A percentile compares a stretch with the other conserved stretches of the same genome.
These are phyloP conservation scores for Maudiozyma turicensis DNA, from an alignment of 805 yeast genomes.

Conservation along the genomic window DNA sequence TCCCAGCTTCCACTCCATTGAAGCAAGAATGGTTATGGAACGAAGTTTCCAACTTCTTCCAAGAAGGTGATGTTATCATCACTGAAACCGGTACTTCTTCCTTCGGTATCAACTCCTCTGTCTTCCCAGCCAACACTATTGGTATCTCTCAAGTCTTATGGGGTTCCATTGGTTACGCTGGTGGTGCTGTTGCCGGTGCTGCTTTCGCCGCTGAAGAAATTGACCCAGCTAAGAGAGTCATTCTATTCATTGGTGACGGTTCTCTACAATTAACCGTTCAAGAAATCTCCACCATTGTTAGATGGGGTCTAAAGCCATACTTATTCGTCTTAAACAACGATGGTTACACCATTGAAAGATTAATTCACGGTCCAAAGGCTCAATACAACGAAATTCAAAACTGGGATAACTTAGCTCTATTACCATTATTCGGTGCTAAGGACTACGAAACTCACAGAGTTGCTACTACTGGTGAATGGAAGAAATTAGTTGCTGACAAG, in stretches of 20 bases:
- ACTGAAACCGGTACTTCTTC: slow-evolving; percentile 2
- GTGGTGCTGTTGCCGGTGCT: slow-evolving; percentile 2
- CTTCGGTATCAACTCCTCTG: slow-evolving; percentile 2
- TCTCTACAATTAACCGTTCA: slow-evolving; percentile 1
- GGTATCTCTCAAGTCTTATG: slow-evolving; percentile 2
- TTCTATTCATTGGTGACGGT: slow-evolving; percentile 2
- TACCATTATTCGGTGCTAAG: slow-evolving; percentile 2
- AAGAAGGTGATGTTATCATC: slow-evolving; percentile 2
- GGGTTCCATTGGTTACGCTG: slow-evolving; percentile 2
- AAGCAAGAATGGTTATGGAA: slow-evolving; percentile 2
- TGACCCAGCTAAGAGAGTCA: slow-evolving; percentile 1
- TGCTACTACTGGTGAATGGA: slow-evolving; percentile 46
- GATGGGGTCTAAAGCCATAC: slow-evolving; percentile 2
- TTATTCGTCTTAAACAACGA: slow-evolving; percentile 1
- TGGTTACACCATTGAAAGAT: slow-evolving; percentile 2
- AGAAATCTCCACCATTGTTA: slow-evolving; percentile 1
- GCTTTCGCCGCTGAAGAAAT: slow-evolving; percentile 2
- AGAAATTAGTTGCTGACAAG: slow-evolving; percentile 36
- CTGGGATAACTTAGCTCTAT: background rate
- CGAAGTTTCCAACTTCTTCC: slow-evolving; percentile 1
- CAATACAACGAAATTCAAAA: slow-evolving; percentile 1
- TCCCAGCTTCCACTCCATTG: background rate
- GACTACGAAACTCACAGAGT: slow-evolving; percentile 27
- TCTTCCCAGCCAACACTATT: slow-evolving; percentile 1
- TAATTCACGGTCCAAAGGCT: slow-evolving; percentile 2